Base-by-base conservation (phyloP, 1,139 yeast genomes). In the Debaryomyces fabryi region DNA sequence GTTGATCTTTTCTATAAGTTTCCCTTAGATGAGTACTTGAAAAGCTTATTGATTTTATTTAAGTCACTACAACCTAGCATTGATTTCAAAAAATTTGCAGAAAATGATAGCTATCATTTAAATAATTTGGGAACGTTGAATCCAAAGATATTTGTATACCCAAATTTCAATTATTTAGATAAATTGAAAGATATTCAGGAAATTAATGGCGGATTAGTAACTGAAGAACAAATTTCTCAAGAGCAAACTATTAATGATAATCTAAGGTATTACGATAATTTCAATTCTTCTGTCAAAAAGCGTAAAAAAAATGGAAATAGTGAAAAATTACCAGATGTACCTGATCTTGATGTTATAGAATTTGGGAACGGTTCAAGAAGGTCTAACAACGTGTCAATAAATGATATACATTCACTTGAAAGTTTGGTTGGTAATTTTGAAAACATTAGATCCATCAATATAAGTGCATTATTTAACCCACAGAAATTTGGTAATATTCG, bases 11-110 rank as follows among this genome's bases (percentile, higher is more conserved):
- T 58, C 36, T 45, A 52, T 4, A 63, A 68, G 45, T 74, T 71
- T 49, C 79, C 79, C 1, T 52, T 60, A 29, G 79, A 74, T 49
- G 63, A 62, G 4, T 57, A 65, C 15, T 58, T 74, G 39, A 59
- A 56, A 39, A 55, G 59, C 13, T 52, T 71, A 21, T 46, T 71
- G 18, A 55, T 61, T 1, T 48, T 64, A 6, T 67, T 69, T 49
- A 60, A 58, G 43, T 51, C 57, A n/a, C 27, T 63, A 9, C 56
- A 62, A 6, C 72, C 74, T 0, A 52, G 47, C 2, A 44, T 69
- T 21, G 67, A 67, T 27, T 43, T 42, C 32, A 42, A 45, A 9
- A 36, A 32, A 7, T 52, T 44, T 36, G 27, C 54, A 1, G 41
- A 24, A 13, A 39, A 46, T 18, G 35, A 6, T 2, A 39, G 38